Evolutionary conservation across 2,329 filamentous ascomycete species (phyloP), one percentile per base, ranked within the genome.

Genomic region (Pezicula carpinea): DNA sequence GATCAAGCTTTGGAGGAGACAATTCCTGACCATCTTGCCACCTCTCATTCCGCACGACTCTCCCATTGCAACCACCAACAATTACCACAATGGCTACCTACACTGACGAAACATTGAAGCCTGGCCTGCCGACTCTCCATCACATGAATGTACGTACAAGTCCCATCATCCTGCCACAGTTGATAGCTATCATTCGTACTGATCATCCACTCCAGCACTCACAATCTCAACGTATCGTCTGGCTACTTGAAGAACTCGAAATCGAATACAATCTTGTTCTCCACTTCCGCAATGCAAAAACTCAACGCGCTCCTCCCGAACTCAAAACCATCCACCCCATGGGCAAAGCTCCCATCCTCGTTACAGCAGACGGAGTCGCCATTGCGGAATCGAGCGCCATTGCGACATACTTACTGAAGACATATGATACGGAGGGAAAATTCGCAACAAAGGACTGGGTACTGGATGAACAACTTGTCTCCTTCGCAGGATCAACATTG

Each of bases 261-360:
- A 68, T 95, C 38, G 75, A 84, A 33, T 95, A 95, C 67, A 80
- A 90, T 53, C 35, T 57, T 31, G 73, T 84, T 43, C 91, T 85
- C 72, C 87, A 87, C 65, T 21, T 35, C 10, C 84, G 91, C 44
- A 63, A 72, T 53, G 68, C 68, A 50, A 60, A 71, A 48, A 75
- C 83, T 48, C 76, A 72, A 59, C 73, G 85, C 13, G 90, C 90
- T 0, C 88, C 89, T 2, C 71, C 80, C 0, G 84, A 87, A 59
- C 76, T 96, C 38, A 21, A 43, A 58, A 74, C 87, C 50, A 70
- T 95, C 22, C 88, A 95, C 60, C 86, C 87, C 0, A 74, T 96
- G 3, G 91, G 91, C 54, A 95, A 95, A 64, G 89, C 88, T 1
- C 91, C 91, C 0, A 69, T 89, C 38, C 69, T 96, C 54, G 54